Conservation (phyloP, 2,329 filamentous ascomycete species). For the Fusarium sterilihyphosum region DNA sequence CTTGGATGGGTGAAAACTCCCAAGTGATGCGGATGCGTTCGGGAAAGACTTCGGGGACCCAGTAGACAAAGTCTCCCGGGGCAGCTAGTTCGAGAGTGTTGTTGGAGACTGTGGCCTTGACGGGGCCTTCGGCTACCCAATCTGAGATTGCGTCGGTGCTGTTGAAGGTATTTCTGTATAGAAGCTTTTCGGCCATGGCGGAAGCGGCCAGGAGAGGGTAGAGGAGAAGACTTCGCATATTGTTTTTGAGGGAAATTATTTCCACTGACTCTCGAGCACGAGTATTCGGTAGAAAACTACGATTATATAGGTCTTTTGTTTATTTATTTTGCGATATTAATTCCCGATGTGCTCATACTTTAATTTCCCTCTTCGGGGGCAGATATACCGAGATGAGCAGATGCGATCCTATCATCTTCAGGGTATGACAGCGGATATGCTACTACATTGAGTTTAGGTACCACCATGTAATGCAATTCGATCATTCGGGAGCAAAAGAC, state of each 20-base stretch:
- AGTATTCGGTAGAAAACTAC: accelerated
- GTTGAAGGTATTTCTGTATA: slow-evolving; percentile 36
- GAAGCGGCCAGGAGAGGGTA: slow-evolving; percentile 8
- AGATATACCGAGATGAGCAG: background rate
- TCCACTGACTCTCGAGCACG: accelerated
- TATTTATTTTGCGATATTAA: background rate
- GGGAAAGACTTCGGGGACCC: slow-evolving; percentile 37
- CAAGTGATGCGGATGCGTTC: slow-evolving; percentile 39
- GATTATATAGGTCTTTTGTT: background rate
- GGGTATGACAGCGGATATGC: background rate
- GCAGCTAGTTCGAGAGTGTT: slow-evolving; percentile 36
- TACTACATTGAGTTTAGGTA: slow-evolving; percentile 9
- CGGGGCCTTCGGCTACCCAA: slow-evolving; percentile 36
- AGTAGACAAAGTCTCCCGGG: slow-evolving; percentile 35
- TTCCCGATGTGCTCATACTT: background rate
- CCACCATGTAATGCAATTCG: background rate
- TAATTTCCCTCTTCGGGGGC: background rate
- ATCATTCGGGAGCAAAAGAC: slow-evolving; percentile 5
- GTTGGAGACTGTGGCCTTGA: slow-evolving; percentile 32
- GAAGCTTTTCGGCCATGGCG: slow-evolving; percentile 25
- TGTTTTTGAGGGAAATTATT: background rate
- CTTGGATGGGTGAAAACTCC: slow-evolving; percentile 33
- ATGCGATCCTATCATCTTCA: background rate
- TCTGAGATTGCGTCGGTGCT: slow-evolving; percentile 14
- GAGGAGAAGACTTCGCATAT: slow-evolving; percentile 3